Evolutionary conservation across 495 filamentous ascomycete species (phyloP).

Genomic region (Aspergillus heteromorphus): DNA sequence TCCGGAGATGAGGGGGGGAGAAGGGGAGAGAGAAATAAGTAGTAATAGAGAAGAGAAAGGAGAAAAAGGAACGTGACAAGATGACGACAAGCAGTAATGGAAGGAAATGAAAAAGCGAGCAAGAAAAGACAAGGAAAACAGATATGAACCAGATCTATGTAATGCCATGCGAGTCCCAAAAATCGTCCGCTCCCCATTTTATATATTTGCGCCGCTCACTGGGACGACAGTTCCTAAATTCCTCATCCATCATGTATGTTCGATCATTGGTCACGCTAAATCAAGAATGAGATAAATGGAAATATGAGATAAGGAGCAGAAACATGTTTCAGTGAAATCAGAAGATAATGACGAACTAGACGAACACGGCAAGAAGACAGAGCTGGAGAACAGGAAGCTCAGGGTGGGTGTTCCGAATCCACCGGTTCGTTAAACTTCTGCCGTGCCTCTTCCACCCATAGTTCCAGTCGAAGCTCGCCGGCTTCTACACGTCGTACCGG

Average conservation of each 20-base stretch:
- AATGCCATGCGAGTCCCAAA: constrained; percentile 45
- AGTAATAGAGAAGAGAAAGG: constrained; percentile 10
- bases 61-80: constrained; percentile 17
- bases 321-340: constrained; percentile 6
- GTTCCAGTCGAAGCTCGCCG: constrained; percentile 48
- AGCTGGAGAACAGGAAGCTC: constrained; percentile 17
- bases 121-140: constrained; percentile 25
- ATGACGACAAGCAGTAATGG: constrained; percentile 2
- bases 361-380: constrained; percentile 13
- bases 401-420: constrained; percentile 39
- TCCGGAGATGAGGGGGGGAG: constrained; percentile 3
- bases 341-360: constrained; percentile 21
- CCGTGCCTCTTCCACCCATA: constrained; percentile 53
- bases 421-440: constrained; percentile 50
- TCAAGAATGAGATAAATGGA: constrained; percentile 38
- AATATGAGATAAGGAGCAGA: constrained; percentile 13
- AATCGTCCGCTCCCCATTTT: constrained; percentile 42
- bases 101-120: constrained; percentile 6
- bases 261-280: constrained; percentile 49
- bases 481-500: constrained; percentile 51
- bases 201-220: constrained; percentile 42
- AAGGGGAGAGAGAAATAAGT: constrained; percentile 9
- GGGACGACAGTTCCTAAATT: constrained; percentile 36
- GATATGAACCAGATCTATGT: constrained; percentile 43
- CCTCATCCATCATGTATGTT: constrained; percentile 46